Percentiles rank a stretch among this genome's conserved stretches.
Conservation (phyloP, 2,329 filamentous ascomycete genomes). For the Penicillium sp. region DNA sequence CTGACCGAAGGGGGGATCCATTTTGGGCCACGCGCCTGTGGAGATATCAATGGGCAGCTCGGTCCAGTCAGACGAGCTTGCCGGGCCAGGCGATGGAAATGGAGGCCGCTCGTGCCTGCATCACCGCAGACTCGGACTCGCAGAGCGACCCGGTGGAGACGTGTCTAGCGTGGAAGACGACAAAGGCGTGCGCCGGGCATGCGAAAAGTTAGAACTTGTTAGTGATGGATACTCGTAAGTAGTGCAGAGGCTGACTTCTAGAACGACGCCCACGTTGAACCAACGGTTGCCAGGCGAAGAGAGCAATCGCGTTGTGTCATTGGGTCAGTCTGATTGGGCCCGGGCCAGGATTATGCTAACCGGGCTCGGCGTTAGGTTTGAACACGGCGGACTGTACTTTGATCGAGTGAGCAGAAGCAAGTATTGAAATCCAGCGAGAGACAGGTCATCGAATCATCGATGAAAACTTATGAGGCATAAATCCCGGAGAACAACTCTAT, state of each 20-base stretch:
- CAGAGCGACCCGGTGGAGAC: background rate
- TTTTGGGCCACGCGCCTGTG: slow-evolving; percentile 2
- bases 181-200: background rate
- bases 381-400: background rate
- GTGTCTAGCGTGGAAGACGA: background rate
- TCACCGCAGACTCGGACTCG: background rate
- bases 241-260: background rate
- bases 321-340: background rate
- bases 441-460: background rate
- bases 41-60: background rate
- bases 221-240: background rate
- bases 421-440: background rate
- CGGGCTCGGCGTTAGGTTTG: background rate
- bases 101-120: background rate
- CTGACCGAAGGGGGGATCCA: slow-evolving; percentile 8
- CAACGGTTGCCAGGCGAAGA: background rate
- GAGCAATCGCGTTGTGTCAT: background rate
- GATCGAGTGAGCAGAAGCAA: background rate
- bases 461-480: background rate
- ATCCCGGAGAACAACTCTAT: no score
- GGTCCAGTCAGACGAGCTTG: background rate
- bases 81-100: background rate
- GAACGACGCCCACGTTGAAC: background rate
- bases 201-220: background rate
- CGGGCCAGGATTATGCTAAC: background rate